Percentiles rank a stretch among this genome's conserved stretches.
phyloP scores from a whole-genome alignment of 257 asterid genomes.

The Craterostigma plantagineum region DNA sequence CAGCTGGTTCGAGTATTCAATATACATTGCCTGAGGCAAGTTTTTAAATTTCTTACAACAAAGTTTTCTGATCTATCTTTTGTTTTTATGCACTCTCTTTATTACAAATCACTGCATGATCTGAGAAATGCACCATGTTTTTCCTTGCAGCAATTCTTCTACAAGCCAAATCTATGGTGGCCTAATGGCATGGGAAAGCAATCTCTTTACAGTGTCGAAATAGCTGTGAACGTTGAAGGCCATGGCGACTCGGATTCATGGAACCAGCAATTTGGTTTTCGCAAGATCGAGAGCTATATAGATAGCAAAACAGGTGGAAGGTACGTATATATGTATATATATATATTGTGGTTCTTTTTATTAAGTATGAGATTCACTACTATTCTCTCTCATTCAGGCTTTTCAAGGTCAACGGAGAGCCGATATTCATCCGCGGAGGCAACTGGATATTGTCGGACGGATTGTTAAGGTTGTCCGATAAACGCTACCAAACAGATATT shows the following conservation, averaged over 20 bases:
- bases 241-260: constrained; percentile 79
- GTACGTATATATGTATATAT: constrained; percentile 16
- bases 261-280: constrained; percentile 82
- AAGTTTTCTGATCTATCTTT: neutral
- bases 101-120: too few species aligned
- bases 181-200: constrained; percentile 99
- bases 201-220: constrained; percentile 63
- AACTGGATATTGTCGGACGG: constrained; percentile 98
- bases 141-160: constrained; percentile 51
- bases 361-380: too few species aligned
- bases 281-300: constrained; percentile 65
- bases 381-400: constrained; percentile 27
- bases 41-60: constrained; percentile 1
- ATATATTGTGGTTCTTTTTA: constrained; percentile 4
- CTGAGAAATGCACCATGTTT: too few species aligned
- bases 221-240: constrained; percentile 50
- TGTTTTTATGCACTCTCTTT: too few species aligned
- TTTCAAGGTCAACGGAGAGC: constrained; percentile 83
- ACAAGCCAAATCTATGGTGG: constrained; percentile 95
- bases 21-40: constrained; percentile 78
- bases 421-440: constrained; percentile 91
- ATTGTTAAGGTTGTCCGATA: constrained; percentile 62
- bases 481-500: constrained; percentile 73
- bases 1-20: constrained; percentile 39
- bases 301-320: constrained; percentile 88